Conservation (phyloP, 176 grass and related monocot species). For the Paspalum notatum region DNA sequence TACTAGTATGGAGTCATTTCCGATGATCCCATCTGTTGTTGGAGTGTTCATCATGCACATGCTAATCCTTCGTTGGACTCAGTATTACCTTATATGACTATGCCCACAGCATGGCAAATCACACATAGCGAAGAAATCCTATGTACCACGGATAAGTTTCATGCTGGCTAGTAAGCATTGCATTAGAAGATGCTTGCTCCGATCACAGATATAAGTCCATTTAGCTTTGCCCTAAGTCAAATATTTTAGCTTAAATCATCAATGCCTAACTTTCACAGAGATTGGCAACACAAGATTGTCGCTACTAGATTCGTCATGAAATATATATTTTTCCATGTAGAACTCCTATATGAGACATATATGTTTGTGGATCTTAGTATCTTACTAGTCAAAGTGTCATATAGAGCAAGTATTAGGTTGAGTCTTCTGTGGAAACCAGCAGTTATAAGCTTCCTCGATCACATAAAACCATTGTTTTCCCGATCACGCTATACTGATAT, state of each 20-base stretch:
- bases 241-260: not conserved
- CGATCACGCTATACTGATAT: not conserved
- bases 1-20: no score
- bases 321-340: not conserved
- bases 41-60: no score
- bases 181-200: not conserved
- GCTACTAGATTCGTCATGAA: not conserved
- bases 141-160: not conserved
- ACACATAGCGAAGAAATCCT: not conserved
- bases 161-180: not conserved
- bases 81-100: constrained; percentile 1
- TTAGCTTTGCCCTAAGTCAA: not conserved
- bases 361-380: not conserved
- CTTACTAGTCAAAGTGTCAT: not conserved
- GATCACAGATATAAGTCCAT: not conserved
- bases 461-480: not conserved
- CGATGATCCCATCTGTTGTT: no score
- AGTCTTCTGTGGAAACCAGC: not conserved
- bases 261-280: not conserved
- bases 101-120: not conserved
- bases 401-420: not conserved
- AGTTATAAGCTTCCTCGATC: not conserved
- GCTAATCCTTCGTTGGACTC: not conserved
- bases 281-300: not conserved
- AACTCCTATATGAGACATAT: not conserved